A percentile compares a stretch with the other conserved stretches of the same genome.
Conservation (phyloP, 2,329 filamentous ascomycete genomes). For the Knufia petricola region DNA sequence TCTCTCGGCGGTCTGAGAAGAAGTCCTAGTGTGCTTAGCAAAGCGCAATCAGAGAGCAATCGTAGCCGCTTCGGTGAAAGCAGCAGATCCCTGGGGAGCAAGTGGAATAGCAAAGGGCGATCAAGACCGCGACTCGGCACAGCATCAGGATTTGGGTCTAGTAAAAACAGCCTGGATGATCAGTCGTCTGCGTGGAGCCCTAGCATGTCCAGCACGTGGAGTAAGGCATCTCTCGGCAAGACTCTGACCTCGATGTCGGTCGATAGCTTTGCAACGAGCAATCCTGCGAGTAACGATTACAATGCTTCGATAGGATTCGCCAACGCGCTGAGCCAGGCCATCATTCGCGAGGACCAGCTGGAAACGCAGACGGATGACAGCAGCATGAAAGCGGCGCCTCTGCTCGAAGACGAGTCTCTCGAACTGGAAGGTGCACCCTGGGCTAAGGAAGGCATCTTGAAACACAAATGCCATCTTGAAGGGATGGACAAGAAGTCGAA, state of each 20-base stretch:
- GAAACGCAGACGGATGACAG: constrained; percentile 50
- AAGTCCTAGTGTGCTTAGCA: constrained; percentile 83
- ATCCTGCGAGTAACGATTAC: constrained; percentile 56
- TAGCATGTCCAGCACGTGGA: constrained; percentile 86
- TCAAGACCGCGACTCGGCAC: constrained; percentile 69
- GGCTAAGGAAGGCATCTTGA: constrained; percentile 93
- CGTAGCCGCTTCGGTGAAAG: constrained; percentile 64
- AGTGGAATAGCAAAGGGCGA: constrained; percentile 79
- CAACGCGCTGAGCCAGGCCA: constrained; percentile 90
- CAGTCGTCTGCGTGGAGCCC: constrained; percentile 85
- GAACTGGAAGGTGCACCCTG: constrained; percentile 91
- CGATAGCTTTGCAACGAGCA: constrained; percentile 72
- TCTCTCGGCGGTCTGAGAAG: constrained; percentile 71
- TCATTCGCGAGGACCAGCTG: constrained; percentile 76
- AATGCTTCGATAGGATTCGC: constrained; percentile 97
- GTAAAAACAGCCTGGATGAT: constrained; percentile 89
- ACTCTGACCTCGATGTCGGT: constrained; percentile 87
- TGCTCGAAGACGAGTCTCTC: constrained; percentile 86
- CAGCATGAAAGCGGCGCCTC: constrained; percentile 47
- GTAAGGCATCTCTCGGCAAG: constrained; percentile 82
- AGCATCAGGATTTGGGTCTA: constrained; percentile 74
- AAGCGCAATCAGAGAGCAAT: constrained; percentile 73
- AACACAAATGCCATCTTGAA: constrained; percentile 94
- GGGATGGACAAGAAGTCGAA: constrained; percentile 83
- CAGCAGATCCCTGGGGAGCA: constrained; percentile 50